Conservation (phyloP, 306 rosid species). For the Benincasa hispida region DNA sequence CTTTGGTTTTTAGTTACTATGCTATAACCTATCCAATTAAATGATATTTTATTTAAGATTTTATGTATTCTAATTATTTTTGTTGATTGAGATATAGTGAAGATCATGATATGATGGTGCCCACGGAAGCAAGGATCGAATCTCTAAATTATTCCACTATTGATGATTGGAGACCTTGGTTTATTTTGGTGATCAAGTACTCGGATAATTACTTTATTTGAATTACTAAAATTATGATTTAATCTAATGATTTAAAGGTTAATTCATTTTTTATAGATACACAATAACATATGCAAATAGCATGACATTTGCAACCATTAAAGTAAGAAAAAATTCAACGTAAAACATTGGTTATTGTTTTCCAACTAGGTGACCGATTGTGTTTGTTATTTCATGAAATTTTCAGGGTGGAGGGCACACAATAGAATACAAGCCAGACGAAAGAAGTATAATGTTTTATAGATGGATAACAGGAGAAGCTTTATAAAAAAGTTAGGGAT, state of each 20-base stretch:
- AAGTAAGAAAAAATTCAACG: not conserved
- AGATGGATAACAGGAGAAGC: too few species aligned
- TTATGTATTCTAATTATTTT: not conserved
- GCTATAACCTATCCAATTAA: not conserved
- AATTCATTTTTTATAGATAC: not conserved
- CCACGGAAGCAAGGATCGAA: conserved; percentile 11
- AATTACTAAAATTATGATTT: not conserved
- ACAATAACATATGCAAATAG: not conserved
- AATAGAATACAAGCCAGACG: too few species aligned
- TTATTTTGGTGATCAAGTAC: conserved; percentile 13
- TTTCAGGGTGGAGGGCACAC: too few species aligned
- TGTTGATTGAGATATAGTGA: conserved; percentile 11
- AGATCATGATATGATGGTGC: conserved; percentile 15
- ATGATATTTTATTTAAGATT: not conserved
- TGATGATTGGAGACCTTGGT: conserved; percentile 30
- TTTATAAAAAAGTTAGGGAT: too few species aligned
- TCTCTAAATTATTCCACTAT: conserved; percentile 14
- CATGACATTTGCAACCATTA: conserved; percentile 1
- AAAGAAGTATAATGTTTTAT: too few species aligned
- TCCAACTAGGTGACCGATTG: too few species aligned
- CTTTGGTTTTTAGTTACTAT: not conserved
- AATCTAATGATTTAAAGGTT: not conserved
- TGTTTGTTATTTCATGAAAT: too few species aligned
- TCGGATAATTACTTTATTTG: conserved; percentile 9
- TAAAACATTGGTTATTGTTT: not conserved